Evolutionary conservation across 1,139 yeast species (phyloP), one percentile per base, ranked within the genome.

Genomic region (Geotrichum bryndzae): DNA sequence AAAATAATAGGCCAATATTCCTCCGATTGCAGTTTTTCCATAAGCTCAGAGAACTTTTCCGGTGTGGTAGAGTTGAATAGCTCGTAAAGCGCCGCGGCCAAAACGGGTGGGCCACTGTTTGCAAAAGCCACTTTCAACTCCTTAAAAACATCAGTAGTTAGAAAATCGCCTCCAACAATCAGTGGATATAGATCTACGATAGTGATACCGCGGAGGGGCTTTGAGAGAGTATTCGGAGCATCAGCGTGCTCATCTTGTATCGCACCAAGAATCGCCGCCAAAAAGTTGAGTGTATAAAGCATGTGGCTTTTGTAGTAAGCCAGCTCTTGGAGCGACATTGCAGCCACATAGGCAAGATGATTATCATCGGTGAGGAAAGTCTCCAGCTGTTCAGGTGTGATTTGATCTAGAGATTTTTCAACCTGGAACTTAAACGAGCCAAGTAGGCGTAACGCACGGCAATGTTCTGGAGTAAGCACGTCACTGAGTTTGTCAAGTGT

Each of bases 351-450:
- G 3, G 45, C 33, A 8, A 59, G 31, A 22, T 35, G 52, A 6
- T 53, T 53, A 27, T 57, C 50, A 27, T 61, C 56, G n/a, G 51
- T 50, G 6, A 60, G 27, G 7, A 60, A 35, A 23, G 31, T 15
- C 25, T 60, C 56, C 27, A 54, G 31, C 22, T 38, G 50, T 11
- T 15, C 15, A 3, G 27, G 29, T 13, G 25, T 41, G 22, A 59
- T 23, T 5, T 41, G 18, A 3, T 57, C 53, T 7, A 64, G 31
- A 33, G 62, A 57, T 22, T 31, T 68, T 63, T 79, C 80, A 45
- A 79, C 70, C 64, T 76, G 74, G 25, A 69, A 72, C 71, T 74
- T 76, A 66, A 80, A 80, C 0, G 85, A 82, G 0, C 83, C 82
- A 53, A 84, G 76, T 65, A 77, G 76, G 25, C 80, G 70, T 38